Evolutionary conservation across 495 filamentous ascomycete species (phyloP).

Genomic region (Penicillium cosmopolitanum): DNA sequence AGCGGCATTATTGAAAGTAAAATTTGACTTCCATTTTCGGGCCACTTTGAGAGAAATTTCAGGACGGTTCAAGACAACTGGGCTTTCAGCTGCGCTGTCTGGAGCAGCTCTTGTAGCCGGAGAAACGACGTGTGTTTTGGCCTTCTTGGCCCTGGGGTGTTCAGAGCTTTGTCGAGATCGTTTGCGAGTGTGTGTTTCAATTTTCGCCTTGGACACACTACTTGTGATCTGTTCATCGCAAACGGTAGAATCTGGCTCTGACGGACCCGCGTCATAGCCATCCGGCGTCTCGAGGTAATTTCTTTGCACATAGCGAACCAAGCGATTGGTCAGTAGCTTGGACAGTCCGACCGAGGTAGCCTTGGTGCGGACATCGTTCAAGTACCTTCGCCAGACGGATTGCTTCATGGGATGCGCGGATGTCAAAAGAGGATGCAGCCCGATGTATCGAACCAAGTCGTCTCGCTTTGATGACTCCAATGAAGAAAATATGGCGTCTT

Average conservation of each 20-base stretch:
- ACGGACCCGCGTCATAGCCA: not conserved
- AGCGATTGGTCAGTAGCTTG: not conserved
- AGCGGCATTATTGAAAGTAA: too few relatives aligned
- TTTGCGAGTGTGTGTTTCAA: not conserved
- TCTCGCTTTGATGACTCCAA: conserved; percentile 8
- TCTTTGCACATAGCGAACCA: conserved; percentile 29
- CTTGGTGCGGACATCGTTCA: conserved; percentile 18
- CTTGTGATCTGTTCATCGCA: not conserved
- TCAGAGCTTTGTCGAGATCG: not conserved
- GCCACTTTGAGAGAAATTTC: too few relatives aligned
- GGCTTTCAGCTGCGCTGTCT: too few relatives aligned
- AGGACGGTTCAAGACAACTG: too few relatives aligned
- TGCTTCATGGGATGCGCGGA: conserved; percentile 19
- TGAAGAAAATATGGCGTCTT: not conserved
- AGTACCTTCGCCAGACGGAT: conserved; percentile 28
- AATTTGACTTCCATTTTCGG: too few relatives aligned
- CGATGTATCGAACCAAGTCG: conserved; percentile 25
- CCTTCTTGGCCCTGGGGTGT: not conserved
- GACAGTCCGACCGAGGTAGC: conserved; percentile 20
- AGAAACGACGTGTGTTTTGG: not conserved
- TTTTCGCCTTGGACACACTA: too few relatives aligned
- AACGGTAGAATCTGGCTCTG: not conserved
- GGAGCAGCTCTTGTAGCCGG: too few relatives aligned
- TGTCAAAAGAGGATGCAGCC: conserved; percentile 28
- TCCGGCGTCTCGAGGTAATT: conserved; percentile 14